Evolutionary conservation across 2,329 filamentous ascomycete species (phyloP), one percentile per base, ranked within the genome.

Genomic region (Phaeosphaeriaceae sp.): DNA sequence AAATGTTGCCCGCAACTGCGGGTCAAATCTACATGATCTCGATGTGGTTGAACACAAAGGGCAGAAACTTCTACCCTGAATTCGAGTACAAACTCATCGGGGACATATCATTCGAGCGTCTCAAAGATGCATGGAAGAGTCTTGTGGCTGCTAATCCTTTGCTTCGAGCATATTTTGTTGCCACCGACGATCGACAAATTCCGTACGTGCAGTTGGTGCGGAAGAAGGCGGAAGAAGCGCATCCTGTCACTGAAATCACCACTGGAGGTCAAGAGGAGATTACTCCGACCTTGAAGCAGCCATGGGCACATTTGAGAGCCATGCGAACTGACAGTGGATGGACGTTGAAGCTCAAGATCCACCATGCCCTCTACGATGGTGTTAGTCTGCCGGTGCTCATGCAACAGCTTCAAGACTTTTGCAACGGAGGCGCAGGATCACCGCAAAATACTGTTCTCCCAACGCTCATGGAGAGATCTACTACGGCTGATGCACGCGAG

Each of bases 291-390:
- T 41, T 19, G 2, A 51, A 41, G 19, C 76, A 78, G 41, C 74
- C 75, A 7, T 73, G 69, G 58, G 78, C 72, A 13, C 68, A 73
- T 51, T 61, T 83, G 6, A 74, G 77, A 58, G 77, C 73, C 7
- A 71, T 68, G 21, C 65, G 71, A 48, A 70, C 60, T 1, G n/a
- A 61, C 2, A 55, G 54, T 22, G 74, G 75, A 17, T 80, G 78
- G 63, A 58, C 65, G 7, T 55, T 83, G 46, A 65, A 78, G 47
- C 78, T 84, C 1, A 80, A 82, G 24, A 89, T 97, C 4, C 93
- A 97, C 62, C 93, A 98, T 73, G 91, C 91, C 0, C 81, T 97
- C 0, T 98, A 97, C 71, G 94, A 97, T 73, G 93, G 89, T 6
- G 83, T 96, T 58, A 95, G 91, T 67, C 80, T 97, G 4, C 86